A percentile compares a stretch with the other conserved stretches of the same genome.
phyloP scores from a whole-genome alignment of 345 rosid species.

The Cardiospermum halicacabum region DNA sequence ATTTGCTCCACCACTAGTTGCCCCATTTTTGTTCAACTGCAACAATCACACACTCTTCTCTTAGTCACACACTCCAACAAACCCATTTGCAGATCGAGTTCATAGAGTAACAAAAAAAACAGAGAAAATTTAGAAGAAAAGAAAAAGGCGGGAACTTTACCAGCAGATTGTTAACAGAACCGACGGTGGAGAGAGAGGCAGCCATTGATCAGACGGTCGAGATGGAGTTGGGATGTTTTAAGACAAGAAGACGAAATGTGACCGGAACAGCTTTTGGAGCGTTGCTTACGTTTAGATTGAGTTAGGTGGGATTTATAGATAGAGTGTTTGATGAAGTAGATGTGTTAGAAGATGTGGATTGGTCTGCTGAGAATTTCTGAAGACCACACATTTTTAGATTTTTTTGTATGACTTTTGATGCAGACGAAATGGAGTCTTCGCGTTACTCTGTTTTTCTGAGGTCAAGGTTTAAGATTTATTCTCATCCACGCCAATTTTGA shows the following conservation, averaged over 20 bases:
- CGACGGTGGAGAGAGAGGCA: constrained; percentile 33
- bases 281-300: not conserved
- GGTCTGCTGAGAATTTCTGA: constrained; percentile 15
- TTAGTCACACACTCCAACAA: not conserved
- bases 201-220: constrained; percentile 30
- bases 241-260: constrained; percentile 22
- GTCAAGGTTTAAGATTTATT: constrained; percentile 8
- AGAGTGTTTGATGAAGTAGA: constrained; percentile 1
- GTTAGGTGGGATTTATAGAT: constrained; percentile 9
- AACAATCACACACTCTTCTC: constrained; percentile 8
- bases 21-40: constrained; percentile 31
- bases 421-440: constrained; percentile 30
- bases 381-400: constrained; percentile 22
- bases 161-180: constrained; percentile 28
- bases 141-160: constrained; percentile 29
- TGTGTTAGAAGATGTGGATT: constrained; percentile 7
- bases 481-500: constrained; percentile 3
- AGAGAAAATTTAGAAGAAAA: not conserved
- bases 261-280: constrained; percentile 8
- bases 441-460: constrained; percentile 10
- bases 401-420: constrained; percentile 1
- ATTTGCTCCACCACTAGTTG: constrained; percentile 3
- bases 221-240: not conserved
- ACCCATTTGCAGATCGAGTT: not conserved
- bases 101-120: not conserved